Percentiles rank a stretch among this genome's conserved stretches.
Evolutionary conservation across 202 grass and related monocot genomes (phyloP).

Genomic region (Digitaria exilis): DNA sequence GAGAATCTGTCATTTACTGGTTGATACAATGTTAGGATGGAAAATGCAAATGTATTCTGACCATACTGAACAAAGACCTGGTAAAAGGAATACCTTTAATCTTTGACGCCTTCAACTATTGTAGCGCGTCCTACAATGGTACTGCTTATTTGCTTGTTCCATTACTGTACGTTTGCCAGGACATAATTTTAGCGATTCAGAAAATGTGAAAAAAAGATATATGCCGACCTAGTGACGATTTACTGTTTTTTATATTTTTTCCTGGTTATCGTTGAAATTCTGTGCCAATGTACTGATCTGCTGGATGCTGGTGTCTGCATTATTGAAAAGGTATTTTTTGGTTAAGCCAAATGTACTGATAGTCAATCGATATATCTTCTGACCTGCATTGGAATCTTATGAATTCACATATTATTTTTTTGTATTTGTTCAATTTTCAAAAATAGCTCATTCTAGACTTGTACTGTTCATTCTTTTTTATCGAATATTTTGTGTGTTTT

Average conservation of each 20-base stretch:
- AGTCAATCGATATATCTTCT: background rate
- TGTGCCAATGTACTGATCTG: background rate
- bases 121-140: background rate
- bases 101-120: background rate
- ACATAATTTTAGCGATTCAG: background rate
- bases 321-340: background rate
- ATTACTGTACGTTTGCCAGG: background rate
- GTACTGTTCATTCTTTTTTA: background rate
- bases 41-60: background rate
- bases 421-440: background rate
- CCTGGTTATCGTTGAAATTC: background rate
- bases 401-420: background rate
- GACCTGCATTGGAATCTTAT: background rate
- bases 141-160: background rate
- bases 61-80: constrained; percentile 13
- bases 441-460: background rate
- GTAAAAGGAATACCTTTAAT: constrained; percentile 16
- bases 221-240: background rate
- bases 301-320: background rate
- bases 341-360: background rate
- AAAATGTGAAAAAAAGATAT: background rate
- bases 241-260: background rate
- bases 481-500: background rate
- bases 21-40: background rate
- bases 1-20: constrained; percentile 29